These are phyloP conservation scores for Sungouiella blattae DNA, from an alignment of 805 yeast genomes.

Conservation along the genomic window DNA sequence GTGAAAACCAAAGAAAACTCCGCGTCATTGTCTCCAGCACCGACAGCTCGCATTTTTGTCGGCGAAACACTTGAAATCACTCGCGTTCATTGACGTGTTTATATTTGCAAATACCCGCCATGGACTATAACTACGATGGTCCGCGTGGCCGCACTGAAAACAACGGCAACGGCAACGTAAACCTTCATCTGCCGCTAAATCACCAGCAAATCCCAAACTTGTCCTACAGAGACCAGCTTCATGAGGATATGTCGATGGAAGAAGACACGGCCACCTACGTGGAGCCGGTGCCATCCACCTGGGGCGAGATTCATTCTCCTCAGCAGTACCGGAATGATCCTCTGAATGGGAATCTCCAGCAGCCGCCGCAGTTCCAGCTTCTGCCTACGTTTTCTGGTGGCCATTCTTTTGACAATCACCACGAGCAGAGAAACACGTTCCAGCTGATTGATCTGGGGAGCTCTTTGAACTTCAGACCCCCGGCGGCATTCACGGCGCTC, in stretches of 20 bases:
- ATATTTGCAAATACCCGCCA: too few species aligned
- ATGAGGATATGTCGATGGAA: slow-evolving; percentile 37
- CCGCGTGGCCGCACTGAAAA: neutral
- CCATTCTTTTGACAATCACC: slow-evolving; percentile 12
- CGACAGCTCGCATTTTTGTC: too few species aligned
- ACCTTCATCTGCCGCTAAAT: neutral
- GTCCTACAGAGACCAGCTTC: neutral
- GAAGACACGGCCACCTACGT: slow-evolving; percentile 25
- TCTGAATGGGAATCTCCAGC: slow-evolving; percentile 5
- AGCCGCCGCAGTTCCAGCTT: slow-evolving; percentile 16
- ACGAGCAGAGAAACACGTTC: slow-evolving; percentile 18
- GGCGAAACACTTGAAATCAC: too few species aligned
- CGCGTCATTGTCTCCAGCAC: too few species aligned
- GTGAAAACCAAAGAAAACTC: too few species aligned
- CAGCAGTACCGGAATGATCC: slow-evolving; percentile 5
- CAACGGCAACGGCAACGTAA: neutral
- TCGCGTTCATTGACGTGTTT: too few species aligned
- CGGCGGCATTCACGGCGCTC: slow-evolving; percentile 38
- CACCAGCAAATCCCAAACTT: slow-evolving; percentile 3
- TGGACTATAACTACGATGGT: slow-evolving; percentile 2
- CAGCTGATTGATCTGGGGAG: slow-evolving; percentile 35
- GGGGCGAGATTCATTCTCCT: slow-evolving; percentile 7
- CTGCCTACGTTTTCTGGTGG: slow-evolving; percentile 22
- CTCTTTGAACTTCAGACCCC: slow-evolving; percentile 35
- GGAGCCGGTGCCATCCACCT: slow-evolving; percentile 7